phyloP scores from a whole-genome alignment of 1,139 yeast species.

The Blastobotrys petasosporus region DNA sequence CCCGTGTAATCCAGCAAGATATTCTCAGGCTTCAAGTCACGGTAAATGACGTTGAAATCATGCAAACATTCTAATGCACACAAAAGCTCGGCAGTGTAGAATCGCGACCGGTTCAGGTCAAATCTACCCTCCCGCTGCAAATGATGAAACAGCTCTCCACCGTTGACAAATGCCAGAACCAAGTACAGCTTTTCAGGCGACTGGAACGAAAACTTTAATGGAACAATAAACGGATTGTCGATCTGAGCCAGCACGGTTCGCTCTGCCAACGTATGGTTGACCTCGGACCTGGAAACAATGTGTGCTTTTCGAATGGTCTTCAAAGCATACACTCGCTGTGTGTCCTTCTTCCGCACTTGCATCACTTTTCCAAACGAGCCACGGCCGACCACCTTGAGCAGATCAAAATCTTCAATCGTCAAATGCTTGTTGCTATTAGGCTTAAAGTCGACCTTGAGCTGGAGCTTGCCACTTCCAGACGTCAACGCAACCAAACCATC shows the following conservation, averaged over 20 bases:
- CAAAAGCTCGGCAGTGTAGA: slow-evolving; percentile 88
- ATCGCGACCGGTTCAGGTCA: slow-evolving; percentile 81
- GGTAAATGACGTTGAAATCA: slow-evolving; percentile 82
- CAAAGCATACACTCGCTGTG: slow-evolving; percentile 88
- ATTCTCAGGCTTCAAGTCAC: slow-evolving; percentile 95
- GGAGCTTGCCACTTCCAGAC: slow-evolving; percentile 38
- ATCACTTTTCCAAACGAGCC: slow-evolving; percentile 98
- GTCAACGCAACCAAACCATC: slow-evolving; percentile 32
- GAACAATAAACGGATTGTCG: slow-evolving; percentile 96
- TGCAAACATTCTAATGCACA: slow-evolving; percentile 91
- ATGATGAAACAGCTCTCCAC: slow-evolving; percentile 95
- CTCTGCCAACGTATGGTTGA: slow-evolving; percentile 93
- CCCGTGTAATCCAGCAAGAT: slow-evolving; percentile 92
- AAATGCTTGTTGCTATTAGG: slow-evolving; percentile 61
- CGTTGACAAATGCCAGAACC: slow-evolving; percentile 88
- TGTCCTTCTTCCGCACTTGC: slow-evolving; percentile 95
- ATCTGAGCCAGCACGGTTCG: slow-evolving; percentile 91
- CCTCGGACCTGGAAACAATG: slow-evolving; percentile 89
- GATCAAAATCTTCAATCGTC: slow-evolving; percentile 84
- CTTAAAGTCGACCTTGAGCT: slow-evolving; percentile 71
- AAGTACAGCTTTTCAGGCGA: slow-evolving; percentile 89
- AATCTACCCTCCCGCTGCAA: slow-evolving; percentile 87
- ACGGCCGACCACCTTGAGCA: slow-evolving; percentile 91
- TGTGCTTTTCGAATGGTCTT: slow-evolving; percentile 92
- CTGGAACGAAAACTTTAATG: slow-evolving; percentile 91